phyloP scores from a whole-genome alignment of 192 early-diverging fungal species.

The Backusella tarrabulga region DNA sequence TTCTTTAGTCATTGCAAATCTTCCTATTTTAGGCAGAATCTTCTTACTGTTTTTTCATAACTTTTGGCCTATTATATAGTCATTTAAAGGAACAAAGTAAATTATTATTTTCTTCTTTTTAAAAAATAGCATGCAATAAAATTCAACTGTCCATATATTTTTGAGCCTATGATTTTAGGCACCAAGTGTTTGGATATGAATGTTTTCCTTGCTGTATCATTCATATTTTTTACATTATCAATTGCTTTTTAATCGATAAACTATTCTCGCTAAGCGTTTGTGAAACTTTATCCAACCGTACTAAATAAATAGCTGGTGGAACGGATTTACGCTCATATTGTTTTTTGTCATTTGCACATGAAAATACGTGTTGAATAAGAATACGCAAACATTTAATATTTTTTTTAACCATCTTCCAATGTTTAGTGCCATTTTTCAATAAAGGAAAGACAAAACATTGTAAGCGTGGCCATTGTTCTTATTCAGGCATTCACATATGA shows the following conservation, averaged over 20 bases:
- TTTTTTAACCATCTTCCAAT: background rate
- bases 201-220: background rate
- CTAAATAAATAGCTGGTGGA: background rate
- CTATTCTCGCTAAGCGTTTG: background rate
- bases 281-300: background rate
- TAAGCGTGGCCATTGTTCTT: background rate
- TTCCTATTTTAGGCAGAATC: background rate
- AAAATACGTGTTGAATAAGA: background rate
- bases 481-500: background rate
- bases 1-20: background rate
- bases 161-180: background rate
- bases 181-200: background rate
- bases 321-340: background rate
- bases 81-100: background rate
- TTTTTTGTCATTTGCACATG: background rate
- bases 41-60: background rate
- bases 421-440: background rate
- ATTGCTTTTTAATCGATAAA: background rate
- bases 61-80: background rate
- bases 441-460: background rate
- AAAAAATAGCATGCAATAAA: background rate
- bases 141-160: background rate
- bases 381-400: background rate
- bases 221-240: background rate
- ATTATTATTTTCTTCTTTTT: background rate